A percentile compares a stretch with the other conserved stretches of the same genome.
Conservation (phyloP, 78 protist genomes). For the slime mould (Dictyostelium discoideum) region dicty_2.7 NC_007088.5:7708001-7708500, state of each 20-base stretch:
- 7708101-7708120: background rate
- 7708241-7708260: background rate
- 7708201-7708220: background rate
- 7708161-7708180: background rate
- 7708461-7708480: background rate
- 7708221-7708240: background rate
- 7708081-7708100: background rate
- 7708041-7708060: background rate
- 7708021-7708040: background rate
- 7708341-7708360: background rate
- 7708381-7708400: background rate
- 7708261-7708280: background rate
- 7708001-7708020: background rate
- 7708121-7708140: background rate
- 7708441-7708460: background rate
- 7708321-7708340: background rate
- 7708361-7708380: background rate
- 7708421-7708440: background rate
- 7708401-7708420: background rate
- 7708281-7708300: background rate
- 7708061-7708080: conserved; percentile 19
- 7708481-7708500: background rate
- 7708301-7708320: background rate
- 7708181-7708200: background rate
- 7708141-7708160: conserved; percentile 10